phyloP scores from a whole-genome alignment of 345 rosid genomes.

The Melastoma malabathricum region DNA sequence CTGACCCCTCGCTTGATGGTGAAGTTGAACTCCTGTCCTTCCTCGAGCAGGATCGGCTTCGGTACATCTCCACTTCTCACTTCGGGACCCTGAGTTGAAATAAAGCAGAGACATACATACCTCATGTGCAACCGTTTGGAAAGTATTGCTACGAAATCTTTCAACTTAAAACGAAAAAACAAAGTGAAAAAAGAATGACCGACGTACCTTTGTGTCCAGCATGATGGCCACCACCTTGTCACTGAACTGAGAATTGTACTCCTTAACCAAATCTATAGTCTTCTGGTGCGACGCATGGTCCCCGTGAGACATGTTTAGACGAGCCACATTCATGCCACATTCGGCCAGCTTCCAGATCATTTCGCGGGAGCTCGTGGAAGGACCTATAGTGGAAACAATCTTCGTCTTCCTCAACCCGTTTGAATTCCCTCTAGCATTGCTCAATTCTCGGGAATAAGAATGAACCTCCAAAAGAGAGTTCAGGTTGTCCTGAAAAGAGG shows the following conservation, averaged over 20 bases:
- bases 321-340: slow-evolving; percentile 91
- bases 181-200: too few species aligned
- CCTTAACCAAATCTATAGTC: slow-evolving; percentile 78
- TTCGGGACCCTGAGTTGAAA: slow-evolving; percentile 73
- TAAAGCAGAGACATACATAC: too few species aligned
- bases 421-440: slow-evolving; percentile 16
- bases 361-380: slow-evolving; percentile 82
- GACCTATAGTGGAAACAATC: slow-evolving; percentile 92
- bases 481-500: slow-evolving; percentile 26
- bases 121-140: too few species aligned
- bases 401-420: slow-evolving; percentile 60
- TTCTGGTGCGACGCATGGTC: slow-evolving; percentile 85
- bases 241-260: slow-evolving; percentile 67
- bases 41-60: slow-evolving; percentile 54
- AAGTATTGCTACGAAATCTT: too few species aligned
- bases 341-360: slow-evolving; percentile 98
- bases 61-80: slow-evolving; percentile 98
- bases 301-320: slow-evolving; percentile 94
- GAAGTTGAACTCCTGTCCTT: slow-evolving; percentile 87
- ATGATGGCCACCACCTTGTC: slow-evolving; percentile 81
- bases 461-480: slow-evolving; percentile 22
- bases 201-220: slow-evolving; percentile 84
- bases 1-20: slow-evolving; percentile 73
- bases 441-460: slow-evolving; percentile 14
- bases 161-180: too few species aligned